Conservation (phyloP, 768 basidiomycete genomes). For the Russula vinacea region DNA sequence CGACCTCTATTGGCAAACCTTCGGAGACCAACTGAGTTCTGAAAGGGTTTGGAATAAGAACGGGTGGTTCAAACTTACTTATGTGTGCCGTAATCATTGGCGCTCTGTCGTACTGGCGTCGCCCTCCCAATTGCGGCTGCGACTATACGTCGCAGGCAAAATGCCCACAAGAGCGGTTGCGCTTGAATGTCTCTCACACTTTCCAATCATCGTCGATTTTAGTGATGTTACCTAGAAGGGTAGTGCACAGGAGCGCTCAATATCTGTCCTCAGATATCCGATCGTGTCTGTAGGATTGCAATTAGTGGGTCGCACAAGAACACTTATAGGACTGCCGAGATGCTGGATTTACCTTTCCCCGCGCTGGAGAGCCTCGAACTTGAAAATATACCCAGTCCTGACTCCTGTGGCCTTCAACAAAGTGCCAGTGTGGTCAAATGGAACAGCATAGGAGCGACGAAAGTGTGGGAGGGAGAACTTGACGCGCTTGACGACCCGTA, state of each 20-base stretch:
- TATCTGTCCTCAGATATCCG: not conserved
- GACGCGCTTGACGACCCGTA: too few relatives aligned
- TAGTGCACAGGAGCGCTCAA: not conserved
- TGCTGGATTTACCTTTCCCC: not conserved
- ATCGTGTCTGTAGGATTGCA: not conserved
- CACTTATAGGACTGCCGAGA: not conserved
- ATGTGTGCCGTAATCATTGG: not conserved
- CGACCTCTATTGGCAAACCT: not conserved
- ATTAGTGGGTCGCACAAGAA: too few relatives aligned
- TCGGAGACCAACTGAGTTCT: too few relatives aligned
- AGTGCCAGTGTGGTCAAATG: too few relatives aligned
- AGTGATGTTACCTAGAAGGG: accelerated
- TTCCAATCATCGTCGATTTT: not conserved
- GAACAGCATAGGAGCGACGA: too few relatives aligned
- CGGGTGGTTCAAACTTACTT: not conserved
- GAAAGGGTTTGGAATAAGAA: not conserved
- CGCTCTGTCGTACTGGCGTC: not conserved
- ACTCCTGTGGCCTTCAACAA: too few relatives aligned
- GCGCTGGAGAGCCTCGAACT: constrained; percentile 2
- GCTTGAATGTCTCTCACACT: not conserved
- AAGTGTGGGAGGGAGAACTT: too few relatives aligned
- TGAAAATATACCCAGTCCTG: too few relatives aligned
- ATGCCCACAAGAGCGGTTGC: not conserved
- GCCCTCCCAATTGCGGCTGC: not conserved
- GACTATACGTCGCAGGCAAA: not conserved